Percentiles rank a stretch among this genome's conserved stretches.
Evolutionary conservation across 2,329 filamentous ascomycete species (phyloP).

Genomic region (Exophiala sp.): DNA sequence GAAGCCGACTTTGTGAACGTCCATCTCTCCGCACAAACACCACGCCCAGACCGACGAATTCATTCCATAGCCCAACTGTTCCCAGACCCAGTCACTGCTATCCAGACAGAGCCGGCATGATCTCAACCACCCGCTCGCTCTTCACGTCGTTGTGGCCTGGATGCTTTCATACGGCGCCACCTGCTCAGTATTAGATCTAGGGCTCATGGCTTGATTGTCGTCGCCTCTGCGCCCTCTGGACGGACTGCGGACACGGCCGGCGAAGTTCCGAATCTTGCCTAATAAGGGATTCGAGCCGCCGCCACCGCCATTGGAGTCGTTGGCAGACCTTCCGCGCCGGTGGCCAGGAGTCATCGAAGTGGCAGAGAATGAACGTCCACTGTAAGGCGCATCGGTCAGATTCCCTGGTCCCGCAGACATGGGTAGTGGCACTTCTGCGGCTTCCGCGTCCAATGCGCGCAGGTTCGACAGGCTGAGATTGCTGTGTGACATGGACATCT

Average conservation of each 20-base stretch:
- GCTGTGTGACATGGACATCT: conserved; percentile 24
- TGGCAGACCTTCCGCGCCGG: conserved; percentile 52
- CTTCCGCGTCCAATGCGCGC: conserved; percentile 33
- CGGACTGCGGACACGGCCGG: conserved; percentile 55
- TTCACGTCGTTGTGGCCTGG: conserved; percentile 12
- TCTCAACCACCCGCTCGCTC: conserved; percentile 5
- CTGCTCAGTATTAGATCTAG: conserved; percentile 12
- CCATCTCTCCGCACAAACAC: too few relatives aligned
- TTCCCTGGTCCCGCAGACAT: conserved; percentile 34
- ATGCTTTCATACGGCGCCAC: conserved; percentile 23
- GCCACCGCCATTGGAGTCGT: conserved; percentile 43
- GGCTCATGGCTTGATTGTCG: conserved; percentile 23
- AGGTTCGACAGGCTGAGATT: conserved; percentile 32
- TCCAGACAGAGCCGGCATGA: too few relatives aligned
- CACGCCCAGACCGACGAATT: too few relatives aligned
- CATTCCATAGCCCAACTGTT: too few relatives aligned
- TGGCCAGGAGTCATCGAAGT: conserved; percentile 30
- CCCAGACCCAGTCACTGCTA: too few relatives aligned
- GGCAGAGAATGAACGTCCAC: conserved; percentile 34
- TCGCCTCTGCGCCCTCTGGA: conserved; percentile 44
- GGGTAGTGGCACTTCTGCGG: conserved; percentile 23
- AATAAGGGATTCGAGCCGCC: conserved; percentile 41
- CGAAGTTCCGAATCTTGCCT: conserved; percentile 49
- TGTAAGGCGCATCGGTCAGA: conserved; percentile 28
- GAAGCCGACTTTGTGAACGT: too few relatives aligned